Base-by-base conservation (phyloP, 805 yeast genomes). In the Lachancea fermentati region DNA sequence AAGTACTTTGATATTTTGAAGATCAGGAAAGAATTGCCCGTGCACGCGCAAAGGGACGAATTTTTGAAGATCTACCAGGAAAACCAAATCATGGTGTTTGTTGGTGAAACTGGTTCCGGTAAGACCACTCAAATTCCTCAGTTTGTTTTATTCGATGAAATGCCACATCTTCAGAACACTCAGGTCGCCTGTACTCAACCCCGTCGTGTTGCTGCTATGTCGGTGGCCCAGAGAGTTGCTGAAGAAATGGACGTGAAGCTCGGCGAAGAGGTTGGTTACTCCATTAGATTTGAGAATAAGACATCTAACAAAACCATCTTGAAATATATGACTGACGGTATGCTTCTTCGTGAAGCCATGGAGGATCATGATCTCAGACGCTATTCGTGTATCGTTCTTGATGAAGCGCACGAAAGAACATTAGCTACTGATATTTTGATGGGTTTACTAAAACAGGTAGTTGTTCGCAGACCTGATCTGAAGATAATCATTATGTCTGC, bases 101-200 rank as follows among this genome's bases (percentile, higher is more conserved):
- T 93, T 38, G 98, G 98, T 71, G 98, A 91, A 62, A 91, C 98
- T 4, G 98, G 98, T 69, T 87, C 96, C 22, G 98, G 98, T 76
- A 91, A 91, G 65, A 91, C 97, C 18, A 91, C 98, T 1, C 98
- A 91, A 68, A 89, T 91, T 48, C 97, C 98, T 3, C 98, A 91
- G 66, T 93, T 89, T 65, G 96, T 91, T 16, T 52, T 69, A 5
- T 87, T 77, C 55, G 97, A 93, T 60, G 97, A 89, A 52, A 75
- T 91, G 75, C 96, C 97, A 13, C 96, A 87, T 55, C 68, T 87
- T 50, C 67, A 68, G 38, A 89, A 91, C 4, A 79, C 79, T 12
- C 91, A 81, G 65, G 91, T 91, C 40, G 97, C 96, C 1, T 89
- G 96, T 78, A 89, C 97, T 0, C 91, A 76, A 52, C 98, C 98